Conservation (phyloP, 2,329 filamentous ascomycete species). For the Hymenotorrendiella dingleyae region DNA sequence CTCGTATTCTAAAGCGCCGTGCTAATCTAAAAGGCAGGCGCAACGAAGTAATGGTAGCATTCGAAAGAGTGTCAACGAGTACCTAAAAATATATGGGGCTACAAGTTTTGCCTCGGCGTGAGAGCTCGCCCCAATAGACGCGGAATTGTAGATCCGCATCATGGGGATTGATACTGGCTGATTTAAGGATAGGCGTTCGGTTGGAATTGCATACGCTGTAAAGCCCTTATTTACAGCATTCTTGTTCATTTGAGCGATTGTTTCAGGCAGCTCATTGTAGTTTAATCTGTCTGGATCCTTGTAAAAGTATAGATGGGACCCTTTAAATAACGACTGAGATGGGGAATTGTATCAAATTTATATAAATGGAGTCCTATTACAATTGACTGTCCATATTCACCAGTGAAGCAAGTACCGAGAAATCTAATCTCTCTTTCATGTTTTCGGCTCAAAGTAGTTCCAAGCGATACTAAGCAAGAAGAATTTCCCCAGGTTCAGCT, state of each 20-base stretch:
- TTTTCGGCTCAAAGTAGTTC: no score
- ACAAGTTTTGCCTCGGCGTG: not conserved
- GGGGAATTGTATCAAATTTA: not conserved
- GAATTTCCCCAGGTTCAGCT: no score
- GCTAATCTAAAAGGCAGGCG: not conserved
- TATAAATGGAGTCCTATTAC: no score
- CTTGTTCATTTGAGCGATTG: slow-evolving; percentile 13
- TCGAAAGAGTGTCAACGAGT: not conserved
- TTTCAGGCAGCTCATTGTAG: slow-evolving; percentile 12
- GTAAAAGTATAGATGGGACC: slow-evolving; percentile 23
- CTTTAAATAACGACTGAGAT: slow-evolving; percentile 4
- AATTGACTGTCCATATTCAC: no score
- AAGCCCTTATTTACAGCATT: slow-evolving; percentile 15
- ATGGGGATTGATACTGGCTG: no score
- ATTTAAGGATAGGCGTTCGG: slow-evolving; percentile 11
- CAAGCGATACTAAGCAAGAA: no score
- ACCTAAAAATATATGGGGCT: not conserved
- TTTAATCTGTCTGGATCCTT: slow-evolving; percentile 21
- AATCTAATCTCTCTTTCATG: no score
- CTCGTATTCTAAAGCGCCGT: not conserved
- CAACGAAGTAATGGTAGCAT: not conserved
- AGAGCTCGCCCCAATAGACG: not conserved
- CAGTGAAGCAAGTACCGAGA: no score
- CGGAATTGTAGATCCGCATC: no score
- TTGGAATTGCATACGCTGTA: slow-evolving; percentile 15